Base-by-base conservation (phyloP, 2,329 filamentous ascomycete genomes). In the Eurotiales sp. region DNA sequence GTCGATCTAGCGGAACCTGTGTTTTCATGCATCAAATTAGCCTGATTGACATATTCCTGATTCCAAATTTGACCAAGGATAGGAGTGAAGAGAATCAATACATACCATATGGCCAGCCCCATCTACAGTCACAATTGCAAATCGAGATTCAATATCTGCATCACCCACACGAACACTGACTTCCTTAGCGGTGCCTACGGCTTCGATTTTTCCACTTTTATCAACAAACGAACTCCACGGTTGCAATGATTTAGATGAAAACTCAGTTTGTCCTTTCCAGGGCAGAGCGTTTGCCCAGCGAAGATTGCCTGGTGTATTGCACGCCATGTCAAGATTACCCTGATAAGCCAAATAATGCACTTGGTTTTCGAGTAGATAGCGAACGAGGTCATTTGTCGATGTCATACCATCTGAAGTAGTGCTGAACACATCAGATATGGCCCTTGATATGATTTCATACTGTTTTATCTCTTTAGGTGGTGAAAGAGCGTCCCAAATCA, bases 51-150 rank as follows among this genome's bases (percentile, higher is more conserved):
- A n/a, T n/a, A n/a, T n/a, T n/a, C n/a, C n/a, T n/a, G n/a, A n/a
- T n/a, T n/a, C n/a, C n/a, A n/a, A n/a, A n/a, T n/a, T n/a, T n/a
- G n/a, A n/a, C n/a, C n/a, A n/a, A n/a, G n/a, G n/a, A n/a, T n/a
- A n/a, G n/a, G n/a, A n/a, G n/a, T n/a, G n/a, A 42, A 5, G 8
- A 15, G 4, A 25, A 12, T 21, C 5, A 27, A 27, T 2, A 55
- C 57, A 17, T 50, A 75, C 72, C 63, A 73, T 63, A 55, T 76
- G 72, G 3, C 73, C 73, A 3, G 69, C 66, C 10, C 64, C 64
- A 58, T 75, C 63, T 3, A 76, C 40, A 12, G 57, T 59, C 14
- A 59, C 55, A 34, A 59, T 55, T 11, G 57, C 45, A 43, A 58
- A 58, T 23, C 56, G 40, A 7, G 53, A 46, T n/a, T 46, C 43